A percentile compares a stretch with the other conserved stretches of the same genome.
phyloP scores from a whole-genome alignment of 2,329 filamentous ascomycete species.

The Trichoderma arundinaceum region DNA sequence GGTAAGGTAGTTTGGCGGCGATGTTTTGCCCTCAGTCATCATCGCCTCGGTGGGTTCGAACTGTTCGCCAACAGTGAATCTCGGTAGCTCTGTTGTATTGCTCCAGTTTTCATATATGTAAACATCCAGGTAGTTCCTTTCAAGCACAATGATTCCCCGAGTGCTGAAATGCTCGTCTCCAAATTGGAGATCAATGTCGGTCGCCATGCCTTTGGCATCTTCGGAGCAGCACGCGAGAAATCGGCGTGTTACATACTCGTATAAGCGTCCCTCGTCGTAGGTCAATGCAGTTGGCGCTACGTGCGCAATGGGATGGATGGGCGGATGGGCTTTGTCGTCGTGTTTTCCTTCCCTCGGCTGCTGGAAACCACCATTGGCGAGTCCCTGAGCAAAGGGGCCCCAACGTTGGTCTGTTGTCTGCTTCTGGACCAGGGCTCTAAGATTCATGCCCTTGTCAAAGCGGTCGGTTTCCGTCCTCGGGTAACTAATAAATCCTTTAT shows the following conservation, averaged over 20 bases:
- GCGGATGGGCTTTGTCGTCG: constrained; percentile 96
- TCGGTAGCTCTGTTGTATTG: constrained; percentile 80
- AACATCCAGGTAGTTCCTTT: constrained; percentile 92
- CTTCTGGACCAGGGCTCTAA: constrained; percentile 79
- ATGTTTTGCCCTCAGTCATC: constrained; percentile 90
- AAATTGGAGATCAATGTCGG: constrained; percentile 83
- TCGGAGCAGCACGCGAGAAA: constrained; percentile 97
- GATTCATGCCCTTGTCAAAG: constrained; percentile 88
- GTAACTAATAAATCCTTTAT: constrained; percentile 95
- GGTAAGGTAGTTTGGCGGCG: constrained; percentile 82
- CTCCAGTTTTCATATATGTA: constrained; percentile 98
- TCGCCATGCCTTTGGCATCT: constrained; percentile 85
- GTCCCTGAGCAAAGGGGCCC: constrained; percentile 78
- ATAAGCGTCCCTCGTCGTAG: constrained; percentile 75
- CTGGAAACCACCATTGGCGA: constrained; percentile 77
- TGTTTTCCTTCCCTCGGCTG: constrained; percentile 82
- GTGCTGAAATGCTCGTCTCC: constrained; percentile 83
- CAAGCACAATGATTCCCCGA: constrained; percentile 81
- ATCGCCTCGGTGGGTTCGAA: constrained; percentile 89
- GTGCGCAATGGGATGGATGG: constrained; percentile 94
- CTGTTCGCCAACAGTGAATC: constrained; percentile 76
- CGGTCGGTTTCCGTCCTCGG: constrained; percentile 96
- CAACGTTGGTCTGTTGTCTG: constrained; percentile 78
- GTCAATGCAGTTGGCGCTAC: constrained; percentile 68
- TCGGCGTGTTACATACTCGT: constrained; percentile 89